These are phyloP conservation scores for Pseudogymnoascus sp. DNA, from an alignment of 2,329 filamentous ascomycete species.

Conservation along the genomic window DNA sequence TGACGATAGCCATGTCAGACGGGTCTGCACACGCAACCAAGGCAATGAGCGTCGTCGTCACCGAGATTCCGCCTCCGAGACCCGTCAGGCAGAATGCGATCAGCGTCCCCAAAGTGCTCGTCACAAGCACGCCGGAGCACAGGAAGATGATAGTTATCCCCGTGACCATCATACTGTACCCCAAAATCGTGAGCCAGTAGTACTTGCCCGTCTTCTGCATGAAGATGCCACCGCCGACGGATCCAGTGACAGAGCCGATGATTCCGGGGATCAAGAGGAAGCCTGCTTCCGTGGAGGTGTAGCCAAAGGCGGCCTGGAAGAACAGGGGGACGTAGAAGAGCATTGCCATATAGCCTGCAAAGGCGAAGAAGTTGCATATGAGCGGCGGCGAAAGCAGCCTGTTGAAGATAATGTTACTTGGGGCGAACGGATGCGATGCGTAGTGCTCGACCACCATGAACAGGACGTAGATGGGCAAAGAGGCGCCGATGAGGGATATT, in stretches of 20 bases:
- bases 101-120: conserved; percentile 46
- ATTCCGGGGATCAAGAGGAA: conserved; percentile 61
- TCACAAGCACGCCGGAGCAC: conserved; percentile 45
- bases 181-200: conserved; percentile 57
- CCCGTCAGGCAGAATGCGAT: conserved; percentile 44
- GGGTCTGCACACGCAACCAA: conserved; percentile 62
- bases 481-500: conserved; percentile 47
- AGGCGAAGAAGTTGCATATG: conserved; percentile 64
- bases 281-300: conserved; percentile 57
- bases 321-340: conserved; percentile 72
- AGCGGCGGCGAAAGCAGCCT: conserved; percentile 60
- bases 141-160: conserved; percentile 50
- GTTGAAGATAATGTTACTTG: conserved; percentile 65
- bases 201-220: conserved; percentile 67
- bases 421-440: conserved; percentile 66
- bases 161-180: conserved; percentile 46
- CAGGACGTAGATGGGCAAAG: conserved; percentile 52
- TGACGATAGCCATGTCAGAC: conserved; percentile 65
- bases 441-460: conserved; percentile 65
- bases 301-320: conserved; percentile 64
- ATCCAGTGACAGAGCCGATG: conserved; percentile 53
- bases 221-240: conserved; percentile 54
- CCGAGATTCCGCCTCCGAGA: conserved; percentile 51
- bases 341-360: conserved; percentile 48
- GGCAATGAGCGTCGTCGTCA: conserved; percentile 65